Base-by-base conservation (phyloP, 306 rosid genomes). In the Aeschynomene evenia region DNA sequence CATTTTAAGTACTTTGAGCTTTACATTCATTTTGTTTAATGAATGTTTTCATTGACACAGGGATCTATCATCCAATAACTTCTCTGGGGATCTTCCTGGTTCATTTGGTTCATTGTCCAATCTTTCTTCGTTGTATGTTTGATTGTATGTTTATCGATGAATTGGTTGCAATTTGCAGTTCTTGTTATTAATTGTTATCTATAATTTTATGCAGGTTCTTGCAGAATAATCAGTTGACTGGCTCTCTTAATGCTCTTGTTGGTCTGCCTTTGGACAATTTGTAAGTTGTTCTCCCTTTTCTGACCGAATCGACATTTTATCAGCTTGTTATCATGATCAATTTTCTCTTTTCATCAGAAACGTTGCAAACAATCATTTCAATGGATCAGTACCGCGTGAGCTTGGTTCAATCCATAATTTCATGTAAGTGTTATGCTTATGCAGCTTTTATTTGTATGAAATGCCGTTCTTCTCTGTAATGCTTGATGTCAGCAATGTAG, bases 211-310 rank as follows among this genome's bases (percentile, higher is more conserved):
- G 22, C 86, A 94, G 99, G 63, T 90, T 79, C 79, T 61, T 94
- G 85, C 92, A 90, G 90, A 87, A 82, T 66, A 94, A 94, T 80
- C 89, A 84, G 55, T 69, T 94, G 78, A 87, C 92, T 48, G 99
- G 97, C 48, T 26, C 88, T 81, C 96, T 94, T 52, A 26, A 57
- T 77, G 79, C 72, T 80, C 92, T 94, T 40, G 79, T 52, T 19
- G 77, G 80, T 39, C 81, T 94, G 88, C 97, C 99, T 49, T 84
- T 94, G 85, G 82, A 84, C 58, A 74, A 80, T 69, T 79, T 83
- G 87, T 83, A 83, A 71, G 87, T 64, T 83, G 18, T 53, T 63
- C 51, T 73, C 73, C 56, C 37, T 36, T 54, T 31, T 13, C 63
- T 10, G 62, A 18, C 70, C 60, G 51, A 52, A 60, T 10, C 64